These are phyloP conservation scores for Cavenderia fasciculata DNA, from an alignment of 78 protist genomes.

Conservation along the genomic window DNA sequence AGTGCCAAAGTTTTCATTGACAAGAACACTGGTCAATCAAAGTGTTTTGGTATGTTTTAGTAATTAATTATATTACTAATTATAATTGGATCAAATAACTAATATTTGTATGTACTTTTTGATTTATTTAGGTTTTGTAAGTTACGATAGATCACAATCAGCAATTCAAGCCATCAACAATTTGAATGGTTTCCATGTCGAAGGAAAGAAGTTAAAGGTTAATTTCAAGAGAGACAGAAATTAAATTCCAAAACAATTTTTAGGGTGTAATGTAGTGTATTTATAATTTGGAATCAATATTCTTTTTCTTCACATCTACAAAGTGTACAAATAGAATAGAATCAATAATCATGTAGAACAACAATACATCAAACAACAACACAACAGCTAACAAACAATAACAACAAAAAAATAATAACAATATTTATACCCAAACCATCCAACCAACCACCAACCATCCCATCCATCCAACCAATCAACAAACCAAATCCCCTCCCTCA, in stretches of 20 bases:
- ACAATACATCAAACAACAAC: background rate
- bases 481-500: no score
- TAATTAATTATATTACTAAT: background rate
- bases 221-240: conserved; percentile 82
- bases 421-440: background rate
- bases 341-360: background rate
- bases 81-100: background rate
- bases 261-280: no score
- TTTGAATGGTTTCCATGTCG: conserved; percentile 88
- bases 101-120: background rate
- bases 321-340: no score
- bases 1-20: conserved; percentile 87
- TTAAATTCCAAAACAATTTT: background rate
- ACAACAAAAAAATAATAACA: background rate
- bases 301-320: no score
- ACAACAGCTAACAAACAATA: background rate
- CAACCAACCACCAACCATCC: no score
- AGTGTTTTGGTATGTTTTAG: conserved; percentile 83
- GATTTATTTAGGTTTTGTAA: conserved; percentile 78
- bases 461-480: no score
- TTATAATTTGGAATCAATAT: no score
- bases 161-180: conserved; percentile 83
- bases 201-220: conserved; percentile 89
- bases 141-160: conserved; percentile 80
- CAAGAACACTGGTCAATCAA: conserved; percentile 80